Base-by-base conservation (phyloP, 192 early-diverging fungal genomes). In the Coemansia asiatica region DNA sequence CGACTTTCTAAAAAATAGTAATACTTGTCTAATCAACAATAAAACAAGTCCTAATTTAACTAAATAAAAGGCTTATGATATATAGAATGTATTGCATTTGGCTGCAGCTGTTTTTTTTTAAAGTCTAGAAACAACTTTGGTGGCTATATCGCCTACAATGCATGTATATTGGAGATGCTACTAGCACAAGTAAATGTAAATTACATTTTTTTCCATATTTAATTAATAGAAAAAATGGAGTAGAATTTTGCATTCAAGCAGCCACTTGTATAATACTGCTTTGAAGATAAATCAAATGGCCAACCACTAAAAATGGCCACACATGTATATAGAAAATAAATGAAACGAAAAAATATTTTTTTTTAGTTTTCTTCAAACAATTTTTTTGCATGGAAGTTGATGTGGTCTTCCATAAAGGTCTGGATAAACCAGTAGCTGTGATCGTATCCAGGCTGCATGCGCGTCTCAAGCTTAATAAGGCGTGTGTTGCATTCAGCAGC, bases 361-460 rank as follows among this genome's bases (percentile, higher is more conserved):
- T 4, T 3, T 19, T 35, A 13, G 15, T 19, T 27, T 29, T 57
- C 13, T 15, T 57, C 21, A 25, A 36, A 22, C 4, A 87, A 73
- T 27, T 79, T 60, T 59, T 87, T 83, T 26, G 85, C 87, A 61
- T 95, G 93, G 68, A 91, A 92, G 2, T 69, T 56, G 33, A 95
- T 81, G 66, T 95, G 93, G 55, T 91, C 89, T 10, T 86, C 74
- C 57, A 90, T 84, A 73, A 96, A 92, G 13, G 88, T 87, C 48
- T 83, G 76, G 62, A 96, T 89, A 63, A 94, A 95, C 70, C 72
- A 96, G 72, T 96, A 96, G 21, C 85, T 86, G 67, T 96, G 94
- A 65, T 95, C 92, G 60, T 92, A 96, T 21, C 91, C 92, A 27
- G 90, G 88, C 55, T 89, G 91, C 76, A 86, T 82, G 23, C 87